phyloP scores from a whole-genome alignment of 1,284 basidiomycete species.

The Sanghuangporus sanghuang region DNA sequence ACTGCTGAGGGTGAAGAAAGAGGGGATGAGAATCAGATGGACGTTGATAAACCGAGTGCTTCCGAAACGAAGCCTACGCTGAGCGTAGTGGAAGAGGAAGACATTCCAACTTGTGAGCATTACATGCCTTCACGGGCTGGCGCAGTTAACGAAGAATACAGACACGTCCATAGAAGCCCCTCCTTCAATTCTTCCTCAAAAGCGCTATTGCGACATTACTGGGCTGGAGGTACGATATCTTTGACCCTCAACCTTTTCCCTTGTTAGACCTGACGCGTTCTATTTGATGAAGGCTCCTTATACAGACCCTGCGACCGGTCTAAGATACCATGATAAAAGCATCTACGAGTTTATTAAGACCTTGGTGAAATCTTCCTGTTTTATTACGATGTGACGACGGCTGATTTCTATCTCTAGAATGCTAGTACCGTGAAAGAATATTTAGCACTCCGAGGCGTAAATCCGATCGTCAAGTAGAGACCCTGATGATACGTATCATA shows the following conservation, averaged over 20 bases:
- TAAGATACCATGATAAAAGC: conserved; percentile 83
- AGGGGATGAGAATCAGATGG: conserved; percentile 24
- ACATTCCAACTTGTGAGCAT: conserved; percentile 58
- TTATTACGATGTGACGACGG: neutral
- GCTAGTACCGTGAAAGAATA: conserved; percentile 44
- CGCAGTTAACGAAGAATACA: conserved; percentile 27
- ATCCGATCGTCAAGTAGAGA: conserved; percentile 42
- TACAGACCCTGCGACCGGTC: conserved; percentile 76
- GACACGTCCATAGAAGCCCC: conserved; percentile 84
- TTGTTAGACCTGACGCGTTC: neutral
- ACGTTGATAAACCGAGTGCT: conserved; percentile 31
- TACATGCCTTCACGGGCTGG: neutral
- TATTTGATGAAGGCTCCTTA: conserved; percentile 60
- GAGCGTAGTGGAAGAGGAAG: conserved; percentile 38
- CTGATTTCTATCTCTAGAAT: conserved; percentile 28
- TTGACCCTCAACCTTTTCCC: neutral
- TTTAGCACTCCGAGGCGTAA: conserved; percentile 44
- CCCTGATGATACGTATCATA: neutral
- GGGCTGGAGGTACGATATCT: conserved; percentile 60
- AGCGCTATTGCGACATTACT: conserved; percentile 84
- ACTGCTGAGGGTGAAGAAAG: conserved; percentile 26
- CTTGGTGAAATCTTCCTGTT: conserved; percentile 46
- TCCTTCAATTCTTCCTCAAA: conserved; percentile 72
- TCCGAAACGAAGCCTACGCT: conserved; percentile 34
- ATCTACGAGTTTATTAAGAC: conserved; percentile 80